Evolutionary conservation across 805 yeast genomes (phyloP).

Genomic region (Candida bentonensis): DNA sequence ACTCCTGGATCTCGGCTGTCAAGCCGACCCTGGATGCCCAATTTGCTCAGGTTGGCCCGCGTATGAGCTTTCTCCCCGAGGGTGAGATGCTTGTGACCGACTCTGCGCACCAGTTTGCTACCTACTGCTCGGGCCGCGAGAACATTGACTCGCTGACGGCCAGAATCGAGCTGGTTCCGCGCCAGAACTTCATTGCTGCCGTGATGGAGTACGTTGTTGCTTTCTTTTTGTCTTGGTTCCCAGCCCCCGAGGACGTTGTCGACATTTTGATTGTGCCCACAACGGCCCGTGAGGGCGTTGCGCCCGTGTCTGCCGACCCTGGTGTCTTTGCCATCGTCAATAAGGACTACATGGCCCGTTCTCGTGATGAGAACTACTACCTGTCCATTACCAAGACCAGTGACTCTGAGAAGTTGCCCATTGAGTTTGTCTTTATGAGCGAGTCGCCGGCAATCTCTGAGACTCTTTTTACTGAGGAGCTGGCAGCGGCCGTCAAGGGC

Average conservation of each 20-base stretch:
- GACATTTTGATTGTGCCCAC: conserved; percentile 47
- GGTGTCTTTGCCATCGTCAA: conserved; percentile 77
- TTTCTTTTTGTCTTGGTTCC: conserved; percentile 31
- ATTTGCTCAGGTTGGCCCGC: conserved; percentile 62
- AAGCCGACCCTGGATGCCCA: conserved; percentile 43
- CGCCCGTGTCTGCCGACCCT: conserved; percentile 38
- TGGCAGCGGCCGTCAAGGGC: conserved; percentile 31
- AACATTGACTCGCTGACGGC: conserved; percentile 52
- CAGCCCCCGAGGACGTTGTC: conserved; percentile 40
- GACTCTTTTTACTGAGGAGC: conserved; percentile 36
- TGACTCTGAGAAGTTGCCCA: conserved; percentile 55
- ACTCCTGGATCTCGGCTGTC: conserved; percentile 35
- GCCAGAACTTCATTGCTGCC: conserved; percentile 67
- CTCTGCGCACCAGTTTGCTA: conserved; percentile 42
- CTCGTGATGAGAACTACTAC: conserved; percentile 65
- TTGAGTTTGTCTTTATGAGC: conserved; percentile 72
- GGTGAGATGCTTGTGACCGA: conserved; percentile 38
- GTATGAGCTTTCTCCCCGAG: conserved; percentile 5
- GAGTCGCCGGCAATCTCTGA: conserved; percentile 77
- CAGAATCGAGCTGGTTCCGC: conserved; percentile 51
- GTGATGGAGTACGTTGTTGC: conserved; percentile 48
- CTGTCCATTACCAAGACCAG: conserved; percentile 73
- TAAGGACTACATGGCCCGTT: conserved; percentile 65
- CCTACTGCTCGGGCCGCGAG: conserved; percentile 82
- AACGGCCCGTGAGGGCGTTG: conserved; percentile 23